Percentiles rank a stretch among this genome's conserved stretches.
Conservation (phyloP, 2,329 filamentous ascomycete genomes). For the Ophiostoma ips region DNA sequence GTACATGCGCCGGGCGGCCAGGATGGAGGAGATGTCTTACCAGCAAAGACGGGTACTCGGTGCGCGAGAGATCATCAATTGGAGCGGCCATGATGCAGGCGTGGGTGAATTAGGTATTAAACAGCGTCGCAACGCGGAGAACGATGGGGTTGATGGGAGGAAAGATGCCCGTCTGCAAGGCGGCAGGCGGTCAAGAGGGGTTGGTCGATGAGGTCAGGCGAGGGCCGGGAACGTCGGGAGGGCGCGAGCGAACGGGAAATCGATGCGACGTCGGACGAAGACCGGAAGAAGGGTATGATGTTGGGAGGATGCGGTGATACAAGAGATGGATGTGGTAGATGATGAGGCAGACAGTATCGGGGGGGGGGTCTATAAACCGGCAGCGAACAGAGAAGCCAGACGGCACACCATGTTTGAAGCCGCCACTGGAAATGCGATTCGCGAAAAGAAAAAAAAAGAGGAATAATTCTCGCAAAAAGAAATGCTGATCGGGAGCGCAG, state of each 20-base stretch:
- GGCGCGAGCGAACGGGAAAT: background rate
- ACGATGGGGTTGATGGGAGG: background rate
- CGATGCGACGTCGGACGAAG: background rate
- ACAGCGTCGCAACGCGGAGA: background rate
- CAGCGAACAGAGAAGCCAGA: conserved; percentile 3
- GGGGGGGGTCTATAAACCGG: background rate
- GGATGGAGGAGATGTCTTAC: conserved; percentile 36
- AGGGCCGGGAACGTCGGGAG: background rate
- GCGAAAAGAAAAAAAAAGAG: background rate
- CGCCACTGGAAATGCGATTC: background rate
- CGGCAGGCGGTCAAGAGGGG: background rate
- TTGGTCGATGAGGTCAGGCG: background rate
- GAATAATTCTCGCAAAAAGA: too few relatives aligned
- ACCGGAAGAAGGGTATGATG: background rate
- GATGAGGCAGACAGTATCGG: background rate
- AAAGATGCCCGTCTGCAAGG: background rate
- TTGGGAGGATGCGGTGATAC: background rate
- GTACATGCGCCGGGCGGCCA: background rate
- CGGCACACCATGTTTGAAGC: conserved; percentile 8
- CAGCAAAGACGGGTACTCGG: conserved; percentile 90
- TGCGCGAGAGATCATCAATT: conserved; percentile 67
- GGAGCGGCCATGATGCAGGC: background rate
- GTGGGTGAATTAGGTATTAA: background rate
- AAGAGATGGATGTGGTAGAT: background rate
- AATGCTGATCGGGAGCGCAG: background rate